phyloP scores from a whole-genome alignment of 163 green algal species.

The Trebouxia gelatinosa region DNA sequence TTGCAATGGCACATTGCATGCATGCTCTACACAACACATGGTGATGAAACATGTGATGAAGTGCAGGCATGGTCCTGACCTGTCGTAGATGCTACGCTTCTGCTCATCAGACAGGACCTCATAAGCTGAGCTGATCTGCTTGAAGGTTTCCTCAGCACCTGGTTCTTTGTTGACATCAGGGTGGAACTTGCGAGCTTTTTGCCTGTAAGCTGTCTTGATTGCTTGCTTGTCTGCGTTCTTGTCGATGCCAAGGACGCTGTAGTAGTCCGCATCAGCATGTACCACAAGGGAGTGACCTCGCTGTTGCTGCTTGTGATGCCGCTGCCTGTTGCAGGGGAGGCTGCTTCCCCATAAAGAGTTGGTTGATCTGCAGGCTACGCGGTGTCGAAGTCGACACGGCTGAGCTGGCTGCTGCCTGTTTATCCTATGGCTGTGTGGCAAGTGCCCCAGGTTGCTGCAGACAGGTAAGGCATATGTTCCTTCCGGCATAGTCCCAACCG shows the following conservation, averaged over 20 bases:
- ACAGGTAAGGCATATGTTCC: too few relatives aligned
- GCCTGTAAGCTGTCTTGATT: conserved; percentile 95
- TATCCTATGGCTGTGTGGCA: too few relatives aligned
- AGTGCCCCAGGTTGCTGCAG: too few relatives aligned
- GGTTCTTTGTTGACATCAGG: conserved; percentile 98
- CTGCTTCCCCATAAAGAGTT: conserved; percentile 2
- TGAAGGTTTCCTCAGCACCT: conserved; percentile 96
- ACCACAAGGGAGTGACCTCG: conserved; percentile 22
- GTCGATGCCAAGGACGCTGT: conserved; percentile 89
- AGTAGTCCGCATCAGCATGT: conserved; percentile 70
- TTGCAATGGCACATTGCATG: conserved; percentile 18
- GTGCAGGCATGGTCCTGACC: conserved; percentile 28
- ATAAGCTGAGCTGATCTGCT: conserved; percentile 96
- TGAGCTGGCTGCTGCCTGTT: too few relatives aligned
- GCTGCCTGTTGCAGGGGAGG: not conserved
- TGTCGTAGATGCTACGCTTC: conserved; percentile 95
- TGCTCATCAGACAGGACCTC: conserved; percentile 98
- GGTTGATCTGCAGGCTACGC: too few relatives aligned
- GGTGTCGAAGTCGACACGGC: too few relatives aligned
- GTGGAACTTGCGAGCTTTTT: conserved; percentile 94
- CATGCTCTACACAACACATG: too few relatives aligned
- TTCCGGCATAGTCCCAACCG: too few relatives aligned
- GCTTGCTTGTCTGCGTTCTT: conserved; percentile 85
- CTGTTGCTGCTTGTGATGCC: not conserved
- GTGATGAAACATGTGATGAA: too few relatives aligned